Evolutionary conservation across 1,139 yeast genomes (phyloP).

Genomic region (Saccharomyces hybrid): DNA sequence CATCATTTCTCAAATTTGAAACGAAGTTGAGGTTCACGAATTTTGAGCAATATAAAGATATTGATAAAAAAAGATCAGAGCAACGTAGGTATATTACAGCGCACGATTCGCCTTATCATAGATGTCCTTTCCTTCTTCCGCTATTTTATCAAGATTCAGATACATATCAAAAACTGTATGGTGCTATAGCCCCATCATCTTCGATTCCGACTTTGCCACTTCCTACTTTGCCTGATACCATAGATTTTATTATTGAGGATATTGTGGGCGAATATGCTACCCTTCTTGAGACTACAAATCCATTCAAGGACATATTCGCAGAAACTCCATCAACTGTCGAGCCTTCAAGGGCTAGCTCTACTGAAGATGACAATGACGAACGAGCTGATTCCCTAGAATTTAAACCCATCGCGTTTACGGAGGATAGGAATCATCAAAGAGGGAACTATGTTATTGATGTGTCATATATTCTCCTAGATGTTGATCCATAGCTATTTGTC

Average conservation of each 20-base stretch:
- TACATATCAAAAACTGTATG: conserved; percentile 41
- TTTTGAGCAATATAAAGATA: conserved; percentile 50
- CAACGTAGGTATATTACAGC: conserved; percentile 61
- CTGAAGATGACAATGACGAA: conserved; percentile 2
- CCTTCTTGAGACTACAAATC: conserved; percentile 1
- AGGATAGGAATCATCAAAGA: background rate
- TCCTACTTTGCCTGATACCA: conserved; percentile 46
- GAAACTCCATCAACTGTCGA: background rate
- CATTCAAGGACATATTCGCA: background rate
- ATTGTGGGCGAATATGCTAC: conserved; percentile 25
- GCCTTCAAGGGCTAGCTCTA: background rate
- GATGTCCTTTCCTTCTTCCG: conserved; percentile 64
- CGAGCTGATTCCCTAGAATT: background rate
- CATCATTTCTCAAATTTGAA: conserved; percentile 32
- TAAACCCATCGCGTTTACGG: background rate
- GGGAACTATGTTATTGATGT: conserved; percentile 18
- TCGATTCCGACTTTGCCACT: conserved; percentile 59
- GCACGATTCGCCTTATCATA: conserved; percentile 79
- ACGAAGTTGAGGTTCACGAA: conserved; percentile 56
- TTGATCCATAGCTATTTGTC: conserved; percentile 14
- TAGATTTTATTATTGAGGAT: conserved; percentile 36
- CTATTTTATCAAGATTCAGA: conserved; percentile 39
- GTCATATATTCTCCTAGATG: conserved; percentile 12
- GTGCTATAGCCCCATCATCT: conserved; percentile 55
- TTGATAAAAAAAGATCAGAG: conserved; percentile 38